Evolutionary conservation across 2,329 filamentous ascomycete genomes (phyloP).

Genomic region (Talaromyces piceae): DNA sequence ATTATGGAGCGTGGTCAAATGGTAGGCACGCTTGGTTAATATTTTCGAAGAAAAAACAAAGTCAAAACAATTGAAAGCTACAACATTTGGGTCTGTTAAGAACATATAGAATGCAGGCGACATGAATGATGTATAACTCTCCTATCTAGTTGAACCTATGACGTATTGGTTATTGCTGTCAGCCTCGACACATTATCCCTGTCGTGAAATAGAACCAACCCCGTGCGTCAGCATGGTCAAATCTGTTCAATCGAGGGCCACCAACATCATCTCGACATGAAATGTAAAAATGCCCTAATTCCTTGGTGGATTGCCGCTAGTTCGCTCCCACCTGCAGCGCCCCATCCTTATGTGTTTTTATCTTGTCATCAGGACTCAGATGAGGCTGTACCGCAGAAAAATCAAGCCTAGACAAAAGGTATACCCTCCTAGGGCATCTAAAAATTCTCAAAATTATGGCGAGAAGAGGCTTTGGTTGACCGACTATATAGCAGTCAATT

Average conservation of each 20-base stretch:
- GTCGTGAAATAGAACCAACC: constrained; percentile 34
- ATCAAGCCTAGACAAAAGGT: not conserved
- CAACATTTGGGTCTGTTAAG: too few species aligned
- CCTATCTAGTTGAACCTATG: constrained; percentile 4
- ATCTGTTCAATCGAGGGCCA: constrained; percentile 23
- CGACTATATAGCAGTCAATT: constrained; percentile 3
- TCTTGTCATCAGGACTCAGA: constrained; percentile 2
- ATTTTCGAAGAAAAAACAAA: constrained; percentile 5
- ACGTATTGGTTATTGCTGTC: constrained; percentile 19
- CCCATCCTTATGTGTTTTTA: constrained; percentile 9
- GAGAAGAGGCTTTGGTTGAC: constrained; percentile 4
- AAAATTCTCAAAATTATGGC: constrained; percentile 3
- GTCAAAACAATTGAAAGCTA: not conserved
- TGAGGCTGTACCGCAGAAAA: not conserved
- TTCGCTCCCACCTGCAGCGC: constrained; percentile 4
- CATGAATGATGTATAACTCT: constrained; percentile 7
- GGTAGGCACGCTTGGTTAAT: constrained; percentile 3
- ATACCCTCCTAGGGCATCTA: not conserved
- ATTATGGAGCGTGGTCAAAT: too few species aligned
- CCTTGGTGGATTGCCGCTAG: constrained; percentile 1
- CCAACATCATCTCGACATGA: not conserved
- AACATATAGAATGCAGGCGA: too few species aligned
- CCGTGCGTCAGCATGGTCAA: constrained; percentile 44
- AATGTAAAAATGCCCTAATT: not conserved
- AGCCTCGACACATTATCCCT: constrained; percentile 44